Conservation (phyloP, 1,139 yeast genomes). For the Taphrina confusa region DNA sequence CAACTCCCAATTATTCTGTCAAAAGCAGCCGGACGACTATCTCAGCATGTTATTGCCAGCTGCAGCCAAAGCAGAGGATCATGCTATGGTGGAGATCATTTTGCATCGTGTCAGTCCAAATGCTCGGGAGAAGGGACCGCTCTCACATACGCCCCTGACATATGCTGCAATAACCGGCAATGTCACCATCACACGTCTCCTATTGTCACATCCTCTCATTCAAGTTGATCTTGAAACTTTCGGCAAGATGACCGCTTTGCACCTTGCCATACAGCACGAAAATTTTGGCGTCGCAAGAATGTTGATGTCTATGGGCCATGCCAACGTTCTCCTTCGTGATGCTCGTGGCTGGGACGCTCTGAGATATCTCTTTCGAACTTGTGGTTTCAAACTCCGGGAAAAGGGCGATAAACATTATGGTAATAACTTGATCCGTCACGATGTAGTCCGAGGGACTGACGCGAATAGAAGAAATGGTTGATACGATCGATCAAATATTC, state of each 20-base stretch:
- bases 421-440: not conserved
- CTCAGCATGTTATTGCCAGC: constrained; percentile 5
- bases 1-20: not conserved
- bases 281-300: constrained; percentile 10
- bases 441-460: not conserved
- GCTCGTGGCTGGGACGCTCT: constrained; percentile 20
- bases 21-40: not conserved
- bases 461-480: not conserved
- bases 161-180: constrained; percentile 9
- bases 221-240: not conserved
- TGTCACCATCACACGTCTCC: not conserved
- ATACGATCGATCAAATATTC: constrained; percentile 1
- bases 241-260: constrained; percentile 8
- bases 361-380: constrained; percentile 10
- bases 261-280: constrained; percentile 6
- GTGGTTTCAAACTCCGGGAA: not conserved
- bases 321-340: not conserved
- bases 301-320: constrained; percentile 16
- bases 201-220: constrained; percentile 9
- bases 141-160: constrained; percentile 7
- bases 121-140: not conserved
- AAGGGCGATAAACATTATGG: not conserved
- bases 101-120: constrained; percentile 1
- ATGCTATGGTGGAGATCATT: not conserved
- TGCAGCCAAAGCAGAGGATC: constrained; percentile 9